These are phyloP conservation scores for Auriscalpium orientale DNA, from an alignment of 768 basidiomycete genomes.

Conservation along the genomic window DNA sequence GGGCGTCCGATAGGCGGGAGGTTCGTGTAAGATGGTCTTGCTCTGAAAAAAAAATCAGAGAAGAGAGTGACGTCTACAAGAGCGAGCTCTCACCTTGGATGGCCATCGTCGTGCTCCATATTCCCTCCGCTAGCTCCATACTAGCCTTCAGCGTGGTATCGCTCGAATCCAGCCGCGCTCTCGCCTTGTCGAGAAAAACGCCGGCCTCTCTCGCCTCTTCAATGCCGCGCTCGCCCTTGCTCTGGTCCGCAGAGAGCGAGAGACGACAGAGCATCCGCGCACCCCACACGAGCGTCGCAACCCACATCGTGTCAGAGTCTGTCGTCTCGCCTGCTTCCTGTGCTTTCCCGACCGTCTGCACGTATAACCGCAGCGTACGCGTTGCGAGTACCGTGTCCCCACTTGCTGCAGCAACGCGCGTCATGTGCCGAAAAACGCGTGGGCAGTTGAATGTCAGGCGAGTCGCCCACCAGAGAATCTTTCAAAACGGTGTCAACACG, in stretches of 20 bases:
- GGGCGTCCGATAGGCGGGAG: slow-evolving; percentile 48
- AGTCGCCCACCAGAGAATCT: slow-evolving; percentile 93
- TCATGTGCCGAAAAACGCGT: slow-evolving; percentile 78
- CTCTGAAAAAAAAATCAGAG: slow-evolving; percentile 34
- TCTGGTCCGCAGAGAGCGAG: slow-evolving; percentile 19
- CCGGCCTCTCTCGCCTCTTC: slow-evolving; percentile 60
- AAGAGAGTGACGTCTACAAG: not conserved
- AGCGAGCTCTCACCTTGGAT: slow-evolving; percentile 45
- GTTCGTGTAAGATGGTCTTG: slow-evolving; percentile 58
- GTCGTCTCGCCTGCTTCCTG: slow-evolving; percentile 52
- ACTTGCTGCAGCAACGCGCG: slow-evolving; percentile 56
- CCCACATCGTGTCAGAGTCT: slow-evolving; percentile 67
- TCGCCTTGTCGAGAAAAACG: slow-evolving; percentile 51
- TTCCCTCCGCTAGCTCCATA: slow-evolving; percentile 61
- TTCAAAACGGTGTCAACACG: slow-evolving; percentile 2
- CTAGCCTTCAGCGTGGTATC: slow-evolving; percentile 50
- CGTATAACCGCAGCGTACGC: slow-evolving; percentile 73
- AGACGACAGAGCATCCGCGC: slow-evolving; percentile 67
- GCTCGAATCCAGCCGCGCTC: slow-evolving; percentile 39
- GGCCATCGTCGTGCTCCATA: slow-evolving; percentile 65
- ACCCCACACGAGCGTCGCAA: slow-evolving; percentile 72
- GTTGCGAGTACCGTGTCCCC: slow-evolving; percentile 58
- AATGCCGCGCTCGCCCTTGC: slow-evolving; percentile 27
- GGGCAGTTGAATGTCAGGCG: slow-evolving; percentile 91
- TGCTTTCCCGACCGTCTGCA: slow-evolving; percentile 79